Percentiles rank a stretch among this genome's conserved stretches.
phyloP scores from a whole-genome alignment of 176 grass and related monocot species.

The Carex scoparia region DNA sequence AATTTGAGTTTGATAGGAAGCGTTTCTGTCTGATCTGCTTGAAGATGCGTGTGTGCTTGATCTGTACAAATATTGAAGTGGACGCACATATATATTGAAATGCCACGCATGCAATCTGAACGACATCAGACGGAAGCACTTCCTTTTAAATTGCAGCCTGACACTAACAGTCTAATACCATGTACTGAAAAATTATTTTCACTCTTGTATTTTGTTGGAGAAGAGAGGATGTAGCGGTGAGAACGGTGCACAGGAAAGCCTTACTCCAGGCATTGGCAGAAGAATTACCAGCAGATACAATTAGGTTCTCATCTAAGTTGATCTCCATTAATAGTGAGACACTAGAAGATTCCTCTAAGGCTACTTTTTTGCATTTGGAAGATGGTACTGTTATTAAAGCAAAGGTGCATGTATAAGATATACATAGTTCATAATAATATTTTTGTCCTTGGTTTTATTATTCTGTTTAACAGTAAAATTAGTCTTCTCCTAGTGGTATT shows the following conservation, averaged over 20 bases:
- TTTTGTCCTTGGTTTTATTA: no score
- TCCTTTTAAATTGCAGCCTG: no score
- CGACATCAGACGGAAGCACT: no score
- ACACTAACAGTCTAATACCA: no score
- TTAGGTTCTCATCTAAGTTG: slow-evolving; percentile 56
- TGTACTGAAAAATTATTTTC: no score
- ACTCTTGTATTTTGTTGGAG: background rate
- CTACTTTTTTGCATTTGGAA: slow-evolving; percentile 34
- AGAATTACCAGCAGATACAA: slow-evolving; percentile 53
- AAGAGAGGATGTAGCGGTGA: slow-evolving; percentile 2
- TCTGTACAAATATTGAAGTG: no score
- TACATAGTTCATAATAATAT: no score
- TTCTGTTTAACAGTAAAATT: background rate
- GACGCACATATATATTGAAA: no score
- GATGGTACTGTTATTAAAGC: slow-evolving; percentile 55
- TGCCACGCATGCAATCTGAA: no score
- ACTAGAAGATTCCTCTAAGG: slow-evolving; percentile 6
- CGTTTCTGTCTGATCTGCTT: no score
- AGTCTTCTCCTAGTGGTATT: background rate
- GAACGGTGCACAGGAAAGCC: slow-evolving; percentile 38
- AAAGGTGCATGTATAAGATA: slow-evolving; percentile 28
- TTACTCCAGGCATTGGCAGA: slow-evolving; percentile 49
- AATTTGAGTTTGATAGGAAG: no score
- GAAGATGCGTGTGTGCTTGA: no score
- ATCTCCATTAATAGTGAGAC: slow-evolving; percentile 34